Base-by-base conservation (phyloP, 2,329 filamentous ascomycete species). In the Aureobasidium musti region DNA sequence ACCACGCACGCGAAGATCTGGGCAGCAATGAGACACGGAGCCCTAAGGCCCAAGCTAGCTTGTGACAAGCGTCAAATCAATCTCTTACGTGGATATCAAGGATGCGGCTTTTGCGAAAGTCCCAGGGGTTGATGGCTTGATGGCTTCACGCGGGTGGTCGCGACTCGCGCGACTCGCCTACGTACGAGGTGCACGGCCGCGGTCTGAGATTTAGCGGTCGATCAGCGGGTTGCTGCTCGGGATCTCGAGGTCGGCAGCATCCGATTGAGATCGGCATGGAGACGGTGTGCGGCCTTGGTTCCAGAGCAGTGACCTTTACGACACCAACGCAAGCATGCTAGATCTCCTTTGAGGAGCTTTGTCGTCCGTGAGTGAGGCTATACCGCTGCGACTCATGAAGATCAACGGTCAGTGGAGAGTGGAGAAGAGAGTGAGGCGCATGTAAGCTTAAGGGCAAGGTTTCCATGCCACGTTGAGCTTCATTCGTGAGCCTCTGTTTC, bases 351-450 rank as follows among this genome's bases (percentile, higher is more conserved):
- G 23, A 52, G 17, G 28, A 2, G n/a, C 14, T 4, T 52, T 21
- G 57, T 37, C n/a, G 49, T 23, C 26, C 43, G 28, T 19, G 57
- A 37, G 6, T 35, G 57, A 33, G 21, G 43, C 13, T 23, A 61
- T 26, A 61, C n/a, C 17, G 52, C 21, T n/a, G 37, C n/a, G 37
- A 43, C 14, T 26, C 53, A 33, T 21, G 26, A 45, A 26, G 45
- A 41, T 61, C 57, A 49, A 61, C 35, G 47, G 57, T 61, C 41
- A 47, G 41, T 39, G 56, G 41, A 60, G 56, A 61, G 57, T 41
- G 57, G 57, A 61, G 41, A n/a, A 33, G 28, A 52, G 8, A 30
- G 28, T 49, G 57, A 61, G 43, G 57, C 57, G 41, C 41, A 61
- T 5, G 17, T 61, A 61, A 61, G 57, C 57, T 61, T 61, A 61